A percentile compares a stretch with the other conserved stretches of the same genome.
phyloP scores from a whole-genome alignment of 1,284 basidiomycete species.

The Violaceomyces palustris region DNA sequence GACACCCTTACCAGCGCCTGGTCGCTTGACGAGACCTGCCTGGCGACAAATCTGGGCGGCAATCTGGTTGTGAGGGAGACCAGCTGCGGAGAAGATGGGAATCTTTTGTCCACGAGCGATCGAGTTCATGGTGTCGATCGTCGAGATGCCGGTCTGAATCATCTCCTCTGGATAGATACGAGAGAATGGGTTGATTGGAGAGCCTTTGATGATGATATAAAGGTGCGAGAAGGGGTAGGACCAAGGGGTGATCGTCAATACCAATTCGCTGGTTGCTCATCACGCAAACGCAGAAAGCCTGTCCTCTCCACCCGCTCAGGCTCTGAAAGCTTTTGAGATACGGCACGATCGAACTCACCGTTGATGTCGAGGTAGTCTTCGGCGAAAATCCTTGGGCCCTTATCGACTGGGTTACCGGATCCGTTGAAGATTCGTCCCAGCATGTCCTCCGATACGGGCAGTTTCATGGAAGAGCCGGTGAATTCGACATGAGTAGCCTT shows the following conservation, averaged over 20 bases:
- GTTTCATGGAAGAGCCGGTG: slow-evolving; percentile 95
- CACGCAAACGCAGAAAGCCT: too few species aligned
- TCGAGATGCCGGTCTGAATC: slow-evolving; percentile 99
- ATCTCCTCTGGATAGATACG: slow-evolving; percentile 99
- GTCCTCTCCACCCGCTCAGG: too few species aligned
- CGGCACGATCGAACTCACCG: slow-evolving; percentile 65
- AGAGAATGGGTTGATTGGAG: slow-evolving; percentile 97
- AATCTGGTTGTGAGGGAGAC: slow-evolving; percentile 98
- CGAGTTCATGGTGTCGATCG: slow-evolving; percentile 67
- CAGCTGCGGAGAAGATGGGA: slow-evolving; percentile 98
- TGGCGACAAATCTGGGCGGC: slow-evolving; percentile 99
- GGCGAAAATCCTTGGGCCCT: slow-evolving; percentile 97
- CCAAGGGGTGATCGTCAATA: too few species aligned
- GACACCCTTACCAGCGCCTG: slow-evolving; percentile 64
- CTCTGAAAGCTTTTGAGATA: too few species aligned
- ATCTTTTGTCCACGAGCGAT: slow-evolving; percentile 99
- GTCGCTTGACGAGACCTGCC: slow-evolving; percentile 82
- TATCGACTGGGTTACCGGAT: slow-evolving; percentile 93
- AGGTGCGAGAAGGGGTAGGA: too few species aligned
- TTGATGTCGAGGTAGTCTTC: slow-evolving; percentile 99
- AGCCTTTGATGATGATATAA: slow-evolving; percentile 66
- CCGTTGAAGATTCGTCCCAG: slow-evolving; percentile 98
- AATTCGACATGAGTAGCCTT: slow-evolving; percentile 97
- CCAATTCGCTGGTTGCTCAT: too few species aligned
- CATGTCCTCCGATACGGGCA: slow-evolving; percentile 99